These are phyloP conservation scores for Dryadomyces quercus-mongolicae DNA, from an alignment of 2,329 filamentous ascomycete genomes.

Conservation along the genomic window DNA sequence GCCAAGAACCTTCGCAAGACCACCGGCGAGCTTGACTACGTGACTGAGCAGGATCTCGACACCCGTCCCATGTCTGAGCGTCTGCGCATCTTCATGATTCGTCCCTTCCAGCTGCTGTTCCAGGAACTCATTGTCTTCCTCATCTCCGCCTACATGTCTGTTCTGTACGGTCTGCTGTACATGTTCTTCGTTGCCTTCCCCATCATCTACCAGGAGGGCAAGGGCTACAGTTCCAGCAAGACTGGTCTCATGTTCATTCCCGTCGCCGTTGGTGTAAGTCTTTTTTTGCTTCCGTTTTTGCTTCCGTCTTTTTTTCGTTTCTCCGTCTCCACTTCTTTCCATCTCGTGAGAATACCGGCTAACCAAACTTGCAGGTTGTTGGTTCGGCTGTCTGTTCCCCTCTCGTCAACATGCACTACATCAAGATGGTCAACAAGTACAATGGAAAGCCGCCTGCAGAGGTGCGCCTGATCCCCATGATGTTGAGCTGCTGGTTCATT, in stretches of 20 bases:
- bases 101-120: constrained; percentile 79
- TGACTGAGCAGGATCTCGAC: constrained; percentile 74
- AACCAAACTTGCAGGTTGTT: constrained; percentile 28
- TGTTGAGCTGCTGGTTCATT: constrained; percentile 62
- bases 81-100: constrained; percentile 61
- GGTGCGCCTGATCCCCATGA: constrained; percentile 70
- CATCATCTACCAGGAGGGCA: constrained; percentile 65
- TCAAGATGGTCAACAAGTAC: constrained; percentile 48
- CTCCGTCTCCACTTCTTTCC: not conserved
- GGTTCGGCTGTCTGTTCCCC: constrained; percentile 55
- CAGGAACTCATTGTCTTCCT: constrained; percentile 75
- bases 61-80: constrained; percentile 55
- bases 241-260: constrained; percentile 85
- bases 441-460: constrained; percentile 67
- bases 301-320: not conserved
- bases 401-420: constrained; percentile 70
- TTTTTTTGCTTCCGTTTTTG: too few relatives aligned
- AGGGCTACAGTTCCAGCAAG: constrained; percentile 61
- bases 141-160: constrained; percentile 75
- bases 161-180: constrained; percentile 63
- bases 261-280: constrained; percentile 49
- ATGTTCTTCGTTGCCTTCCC: constrained; percentile 66
- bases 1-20: constrained; percentile 60
- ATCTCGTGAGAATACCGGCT: not conserved
- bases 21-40: constrained; percentile 53